Percentiles rank a stretch among this genome's conserved stretches.
These are phyloP conservation scores for Candida anutae DNA, from an alignment of 1,139 yeast species.

Conservation along the genomic window DNA sequence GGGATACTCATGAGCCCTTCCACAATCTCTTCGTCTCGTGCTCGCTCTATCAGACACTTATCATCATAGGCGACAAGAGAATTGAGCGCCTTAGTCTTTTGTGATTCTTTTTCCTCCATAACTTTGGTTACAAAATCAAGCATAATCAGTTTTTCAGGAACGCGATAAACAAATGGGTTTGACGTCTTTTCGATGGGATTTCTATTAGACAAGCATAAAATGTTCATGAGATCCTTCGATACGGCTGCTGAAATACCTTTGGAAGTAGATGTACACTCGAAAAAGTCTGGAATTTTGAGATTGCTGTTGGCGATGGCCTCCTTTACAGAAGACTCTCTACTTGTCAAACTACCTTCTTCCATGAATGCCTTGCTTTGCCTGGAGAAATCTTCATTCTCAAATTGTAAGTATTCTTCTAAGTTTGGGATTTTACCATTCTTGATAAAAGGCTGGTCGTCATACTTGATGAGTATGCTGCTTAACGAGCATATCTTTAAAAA, in stretches of 20 bases:
- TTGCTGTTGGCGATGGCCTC: constrained; percentile 10
- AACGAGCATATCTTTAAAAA: constrained; percentile 32
- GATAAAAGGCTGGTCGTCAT: constrained; percentile 58
- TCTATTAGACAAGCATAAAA: constrained; percentile 33
- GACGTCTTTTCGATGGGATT: no score
- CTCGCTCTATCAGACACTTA: constrained; percentile 13
- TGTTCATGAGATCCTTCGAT: constrained; percentile 25
- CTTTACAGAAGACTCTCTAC: constrained; percentile 8
- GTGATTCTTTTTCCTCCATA: constrained; percentile 14
- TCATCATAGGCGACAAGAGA: constrained; percentile 18
- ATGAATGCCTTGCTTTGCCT: constrained; percentile 20
- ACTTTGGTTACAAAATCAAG: constrained; percentile 62
- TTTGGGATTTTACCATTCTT: constrained; percentile 14
- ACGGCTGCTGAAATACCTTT: constrained; percentile 42
- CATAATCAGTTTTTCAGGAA: constrained; percentile 67
- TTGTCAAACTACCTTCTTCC: constrained; percentile 7
- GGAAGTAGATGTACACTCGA: constrained; percentile 25
- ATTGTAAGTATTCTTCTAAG: constrained; percentile 25
- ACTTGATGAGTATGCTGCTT: constrained; percentile 54
- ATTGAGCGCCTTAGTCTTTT: constrained; percentile 20
- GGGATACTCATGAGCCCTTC: constrained; percentile 16
- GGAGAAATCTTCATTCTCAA: constrained; percentile 18
- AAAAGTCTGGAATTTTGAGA: constrained; percentile 39
- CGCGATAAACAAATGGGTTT: constrained; percentile 47
- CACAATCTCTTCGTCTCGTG: constrained; percentile 17